phyloP scores from a whole-genome alignment of 306 rosid species.

The Lathyrus sativus region DNA sequence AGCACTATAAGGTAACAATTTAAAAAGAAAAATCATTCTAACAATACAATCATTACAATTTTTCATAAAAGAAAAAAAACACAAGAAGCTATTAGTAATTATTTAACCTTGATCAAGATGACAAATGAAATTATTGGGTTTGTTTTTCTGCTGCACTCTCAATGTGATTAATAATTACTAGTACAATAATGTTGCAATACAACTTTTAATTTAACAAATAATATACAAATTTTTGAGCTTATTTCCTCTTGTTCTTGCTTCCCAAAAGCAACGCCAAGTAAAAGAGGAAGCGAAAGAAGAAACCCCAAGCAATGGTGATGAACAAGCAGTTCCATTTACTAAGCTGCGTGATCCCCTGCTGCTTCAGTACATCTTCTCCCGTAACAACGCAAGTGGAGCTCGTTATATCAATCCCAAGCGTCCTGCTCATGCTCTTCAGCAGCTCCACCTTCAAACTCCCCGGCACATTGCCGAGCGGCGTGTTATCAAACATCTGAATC shows the following conservation, averaged over 20 bases:
- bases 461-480: conserved; percentile 66
- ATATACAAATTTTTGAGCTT: background rate
- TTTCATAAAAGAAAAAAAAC: background rate
- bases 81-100: background rate
- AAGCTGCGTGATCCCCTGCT: conserved; percentile 72
- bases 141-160: background rate
- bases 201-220: background rate
- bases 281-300: conserved; percentile 78
- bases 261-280: conserved; percentile 65
- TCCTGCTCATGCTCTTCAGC: conserved; percentile 65
- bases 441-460: conserved; percentile 51
- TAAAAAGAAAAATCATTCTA: background rate
- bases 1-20: no score
- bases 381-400: conserved; percentile 71
- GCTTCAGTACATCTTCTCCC: conserved; percentile 66
- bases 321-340: conserved; percentile 79
- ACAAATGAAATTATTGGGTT: background rate
- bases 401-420: conserved; percentile 60
- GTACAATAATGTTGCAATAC: background rate
- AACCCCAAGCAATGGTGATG: conserved; percentile 79
- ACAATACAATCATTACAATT: background rate
- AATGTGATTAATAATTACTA: background rate
- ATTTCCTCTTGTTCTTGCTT: conserved; percentile 71
- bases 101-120: background rate
- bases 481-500: conserved; percentile 69